Evolutionary conservation across 2,329 filamentous ascomycete genomes (phyloP).

Genomic region (Colletotrichum tanaceti): DNA sequence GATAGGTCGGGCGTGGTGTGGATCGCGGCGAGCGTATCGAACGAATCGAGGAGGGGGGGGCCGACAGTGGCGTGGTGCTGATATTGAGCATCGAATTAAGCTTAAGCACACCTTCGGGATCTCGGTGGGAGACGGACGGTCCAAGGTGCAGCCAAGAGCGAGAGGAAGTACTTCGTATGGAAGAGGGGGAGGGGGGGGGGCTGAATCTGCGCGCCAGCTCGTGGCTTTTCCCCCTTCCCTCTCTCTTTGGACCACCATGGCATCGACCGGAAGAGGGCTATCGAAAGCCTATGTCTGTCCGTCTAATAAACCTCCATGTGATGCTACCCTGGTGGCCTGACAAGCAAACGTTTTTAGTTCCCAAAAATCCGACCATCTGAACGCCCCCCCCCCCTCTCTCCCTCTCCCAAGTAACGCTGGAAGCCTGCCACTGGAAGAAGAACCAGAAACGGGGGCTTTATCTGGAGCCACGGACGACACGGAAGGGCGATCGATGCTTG

Average conservation of each 20-base stretch:
- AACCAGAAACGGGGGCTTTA: constrained; percentile 1
- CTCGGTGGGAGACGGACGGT: constrained; percentile 15
- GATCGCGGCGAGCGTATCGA: constrained; percentile 16
- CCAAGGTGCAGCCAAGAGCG: constrained; percentile 22
- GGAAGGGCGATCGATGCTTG: constrained; percentile 6
- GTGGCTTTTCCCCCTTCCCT: background rate
- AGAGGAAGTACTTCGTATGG: no score
- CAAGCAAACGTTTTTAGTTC: constrained; percentile 17
- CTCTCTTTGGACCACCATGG: constrained; percentile 1
- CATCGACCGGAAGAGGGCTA: no score
- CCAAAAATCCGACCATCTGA: constrained; percentile 11
- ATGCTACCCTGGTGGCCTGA: constrained; percentile 9
- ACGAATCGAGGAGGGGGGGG: constrained; percentile 36
- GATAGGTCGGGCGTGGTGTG: constrained; percentile 12
- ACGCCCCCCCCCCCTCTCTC: no score
- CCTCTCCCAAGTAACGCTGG: background rate
- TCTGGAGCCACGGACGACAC: background rate
- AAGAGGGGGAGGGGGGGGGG: background rate
- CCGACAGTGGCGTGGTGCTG: constrained; percentile 33
- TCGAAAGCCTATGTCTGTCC: no score
- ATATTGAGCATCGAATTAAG: constrained; percentile 40
- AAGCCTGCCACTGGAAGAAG: constrained; percentile 4
- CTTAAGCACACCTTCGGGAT: constrained; percentile 40
- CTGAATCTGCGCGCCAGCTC: constrained; percentile 21
- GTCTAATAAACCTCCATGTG: background rate